A percentile compares a stretch with the other conserved stretches of the same genome.
Evolutionary conservation across 805 yeast genomes (phyloP).

Genomic region (Lipomyces starkeyi): DNA sequence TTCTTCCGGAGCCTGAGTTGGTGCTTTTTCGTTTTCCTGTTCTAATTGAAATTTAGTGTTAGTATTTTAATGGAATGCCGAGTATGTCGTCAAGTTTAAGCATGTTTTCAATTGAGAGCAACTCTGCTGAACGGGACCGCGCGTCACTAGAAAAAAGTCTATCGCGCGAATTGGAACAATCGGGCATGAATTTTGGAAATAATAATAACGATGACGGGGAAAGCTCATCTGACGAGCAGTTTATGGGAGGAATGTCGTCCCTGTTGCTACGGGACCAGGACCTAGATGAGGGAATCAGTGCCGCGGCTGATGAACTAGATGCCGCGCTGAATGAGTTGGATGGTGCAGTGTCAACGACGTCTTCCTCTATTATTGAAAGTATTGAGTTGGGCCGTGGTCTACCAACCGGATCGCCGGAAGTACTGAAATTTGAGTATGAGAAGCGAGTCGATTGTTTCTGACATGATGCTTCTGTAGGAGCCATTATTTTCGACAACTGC

Average conservation of each 20-base stretch:
- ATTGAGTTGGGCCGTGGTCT: slow-evolving; percentile 19
- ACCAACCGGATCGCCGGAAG: slow-evolving; percentile 6
- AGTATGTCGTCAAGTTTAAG: slow-evolving; percentile 14
- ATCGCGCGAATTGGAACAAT: slow-evolving; percentile 15
- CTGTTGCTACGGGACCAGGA: not conserved
- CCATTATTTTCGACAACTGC: not conserved
- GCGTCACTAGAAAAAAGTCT: slow-evolving; percentile 17
- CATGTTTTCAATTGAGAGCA: slow-evolving; percentile 24
- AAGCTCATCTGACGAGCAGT: not conserved
- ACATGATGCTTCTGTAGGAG: not conserved
- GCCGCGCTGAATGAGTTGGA: slow-evolving; percentile 19
- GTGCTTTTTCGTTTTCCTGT: not conserved
- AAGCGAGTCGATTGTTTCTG: not conserved
- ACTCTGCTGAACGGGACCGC: slow-evolving; percentile 27
- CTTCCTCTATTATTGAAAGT: slow-evolving; percentile 20
- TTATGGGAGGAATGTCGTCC: not conserved
- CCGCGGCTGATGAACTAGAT: slow-evolving; percentile 18
- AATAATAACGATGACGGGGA: not conserved
- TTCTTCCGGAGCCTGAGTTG: not conserved
- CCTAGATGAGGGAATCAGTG: slow-evolving; percentile 15
- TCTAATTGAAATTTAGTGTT: not conserved
- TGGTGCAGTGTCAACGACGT: not conserved
- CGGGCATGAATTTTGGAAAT: not conserved
- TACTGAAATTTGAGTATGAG: not conserved
- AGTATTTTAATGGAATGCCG: not conserved